Percentiles rank a stretch among this genome's conserved stretches.
These are phyloP conservation scores for Penicillium pulvis DNA, from an alignment of 495 filamentous ascomycete genomes.

Conservation along the genomic window DNA sequence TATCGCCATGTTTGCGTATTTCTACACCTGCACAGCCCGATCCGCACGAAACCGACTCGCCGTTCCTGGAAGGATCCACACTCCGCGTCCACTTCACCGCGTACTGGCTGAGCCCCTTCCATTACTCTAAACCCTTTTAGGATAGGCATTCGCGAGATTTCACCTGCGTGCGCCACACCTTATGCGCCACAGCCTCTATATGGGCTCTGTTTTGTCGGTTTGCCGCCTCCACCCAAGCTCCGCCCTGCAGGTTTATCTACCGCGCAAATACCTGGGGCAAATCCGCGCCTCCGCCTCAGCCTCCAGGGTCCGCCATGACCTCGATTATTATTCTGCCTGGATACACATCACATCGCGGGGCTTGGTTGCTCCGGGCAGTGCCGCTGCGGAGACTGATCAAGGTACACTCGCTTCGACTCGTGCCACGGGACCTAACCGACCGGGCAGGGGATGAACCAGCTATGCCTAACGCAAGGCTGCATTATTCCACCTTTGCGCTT, in stretches of 20 bases:
- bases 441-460: not conserved
- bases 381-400: slow-evolving; percentile 1
- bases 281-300: slow-evolving; percentile 13
- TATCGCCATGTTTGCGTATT: not conserved
- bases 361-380: not conserved
- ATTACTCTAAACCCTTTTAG: not conserved
- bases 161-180: slow-evolving; percentile 3
- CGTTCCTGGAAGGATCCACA: slow-evolving; percentile 20
- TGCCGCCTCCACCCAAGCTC: slow-evolving; percentile 9
- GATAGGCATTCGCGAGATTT: not conserved
- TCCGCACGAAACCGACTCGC: slow-evolving; percentile 2
- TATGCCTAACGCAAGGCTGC: not conserved
- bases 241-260: not conserved
- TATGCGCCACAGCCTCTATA: slow-evolving; percentile 11
- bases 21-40: slow-evolving; percentile 9
- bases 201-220: slow-evolving; percentile 3
- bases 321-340: not conserved
- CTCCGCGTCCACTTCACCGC: not conserved
- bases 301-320: not conserved
- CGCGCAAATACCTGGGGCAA: slow-evolving; percentile 1
- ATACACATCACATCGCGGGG: not conserved
- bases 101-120: slow-evolving; percentile 6
- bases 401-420: not conserved
- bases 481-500: not conserved
- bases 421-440: not conserved